Base-by-base conservation (phyloP, 805 yeast genomes). In the Ogataea thermomethanolica region DNA sequence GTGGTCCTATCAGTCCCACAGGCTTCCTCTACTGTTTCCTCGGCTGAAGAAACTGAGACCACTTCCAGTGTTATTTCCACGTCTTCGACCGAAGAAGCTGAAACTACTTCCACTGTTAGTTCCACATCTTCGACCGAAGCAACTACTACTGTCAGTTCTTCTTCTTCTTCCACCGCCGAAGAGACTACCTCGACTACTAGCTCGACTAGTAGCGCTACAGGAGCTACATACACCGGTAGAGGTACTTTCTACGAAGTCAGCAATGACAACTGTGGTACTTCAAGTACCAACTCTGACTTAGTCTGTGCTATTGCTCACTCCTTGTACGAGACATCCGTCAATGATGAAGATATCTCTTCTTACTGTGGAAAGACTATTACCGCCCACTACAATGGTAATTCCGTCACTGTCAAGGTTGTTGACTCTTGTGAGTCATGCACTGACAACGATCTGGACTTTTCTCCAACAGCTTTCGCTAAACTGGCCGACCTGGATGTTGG, bases 381-480 rank as follows among this genome's bases (percentile, higher is more conserved):
- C 39, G 78, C 74, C 5, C 53, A 39, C 43, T 74, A 70, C 52
- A 55, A 61, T 36, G 76, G 75, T 21, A 74, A 73, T 32, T 64
- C 76, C 12, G 77, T 75, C 33, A 65, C 59, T 21, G 81, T 76
- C 29, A 70, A 67, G 23, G 79, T 76, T 33, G 78, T 71, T 15
- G 81, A 76, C 55, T 60, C 76, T 13, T 77, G 81, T 55, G 72
- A 54, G 30, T 76, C 73, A 1, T 76, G 81, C 48, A 48, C 58
- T 27, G 61, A 62, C 17, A 41, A 61, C 39, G 76, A 73, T 50
- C 63, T 76, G 41, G 81, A 77, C 53, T 68, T 76, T 37, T 73
- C 80, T 9, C 78, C 79, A n/a, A 37, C 68, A 31, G 81, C 81
- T 4, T 76, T 77, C 45, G 29, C 53, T 7, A 45, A 66, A 40